phyloP scores from a whole-genome alignment of 805 yeast species.

The Kodamaea restingae region DNA sequence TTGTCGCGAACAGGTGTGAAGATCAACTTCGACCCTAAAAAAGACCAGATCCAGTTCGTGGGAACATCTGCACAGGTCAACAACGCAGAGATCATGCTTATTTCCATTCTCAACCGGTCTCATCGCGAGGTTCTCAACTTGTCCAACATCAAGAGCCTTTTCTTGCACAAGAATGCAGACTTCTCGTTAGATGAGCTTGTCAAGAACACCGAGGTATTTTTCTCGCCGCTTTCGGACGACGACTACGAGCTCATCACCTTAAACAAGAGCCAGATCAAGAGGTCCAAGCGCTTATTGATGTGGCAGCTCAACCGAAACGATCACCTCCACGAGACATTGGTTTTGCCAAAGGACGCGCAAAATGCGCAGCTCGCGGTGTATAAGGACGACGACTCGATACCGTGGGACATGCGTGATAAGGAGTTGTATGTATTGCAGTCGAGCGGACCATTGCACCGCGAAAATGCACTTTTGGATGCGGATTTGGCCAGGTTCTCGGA shows the following conservation, averaged over 20 bases:
- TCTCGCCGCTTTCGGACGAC: slow-evolving; percentile 23
- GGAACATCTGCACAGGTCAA: slow-evolving; percentile 40
- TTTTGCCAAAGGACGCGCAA: slow-evolving; percentile 15
- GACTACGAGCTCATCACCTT: slow-evolving; percentile 31
- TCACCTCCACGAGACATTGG: slow-evolving; percentile 18
- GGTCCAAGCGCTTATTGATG: slow-evolving; percentile 35
- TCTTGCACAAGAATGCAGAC: slow-evolving; percentile 23
- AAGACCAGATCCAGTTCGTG: slow-evolving; percentile 29
- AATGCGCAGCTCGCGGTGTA: slow-evolving; percentile 20
- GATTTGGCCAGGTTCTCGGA: slow-evolving; percentile 16
- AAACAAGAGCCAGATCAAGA: slow-evolving; percentile 24
- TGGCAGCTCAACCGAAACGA: slow-evolving; percentile 36
- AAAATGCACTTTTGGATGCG: slow-evolving; percentile 5
- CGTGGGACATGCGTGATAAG: slow-evolving; percentile 23
- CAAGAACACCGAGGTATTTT: slow-evolving; percentile 32
- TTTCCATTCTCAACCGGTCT: slow-evolving; percentile 25
- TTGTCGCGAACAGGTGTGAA: slow-evolving; percentile 40
- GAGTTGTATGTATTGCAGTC: slow-evolving; percentile 8
- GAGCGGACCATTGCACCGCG: not conserved
- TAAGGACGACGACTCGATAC: slow-evolving; percentile 27
- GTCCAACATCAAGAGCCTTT: slow-evolving; percentile 22
- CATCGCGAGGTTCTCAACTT: slow-evolving; percentile 31
- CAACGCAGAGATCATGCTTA: slow-evolving; percentile 42
- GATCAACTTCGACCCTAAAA: slow-evolving; percentile 30
- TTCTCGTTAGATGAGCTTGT: slow-evolving; percentile 26